A percentile compares a stretch with the other conserved stretches of the same genome.
phyloP scores from a whole-genome alignment of 306 rosid genomes.

The Citrullus mucosospermus region DNA sequence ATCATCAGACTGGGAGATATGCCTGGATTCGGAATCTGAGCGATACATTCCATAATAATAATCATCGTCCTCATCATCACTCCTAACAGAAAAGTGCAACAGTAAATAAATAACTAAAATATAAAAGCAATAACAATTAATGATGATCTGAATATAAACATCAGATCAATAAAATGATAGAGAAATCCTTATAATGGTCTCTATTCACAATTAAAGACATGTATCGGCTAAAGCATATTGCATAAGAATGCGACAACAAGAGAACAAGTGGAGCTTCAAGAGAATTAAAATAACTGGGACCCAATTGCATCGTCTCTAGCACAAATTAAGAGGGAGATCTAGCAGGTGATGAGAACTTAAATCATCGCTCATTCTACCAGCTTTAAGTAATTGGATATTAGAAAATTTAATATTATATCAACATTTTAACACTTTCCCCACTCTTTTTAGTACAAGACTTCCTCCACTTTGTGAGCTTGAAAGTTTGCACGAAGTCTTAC shows the following conservation, averaged over 20 bases:
- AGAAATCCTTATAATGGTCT: neutral
- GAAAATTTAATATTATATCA: neutral
- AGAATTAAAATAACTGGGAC: neutral
- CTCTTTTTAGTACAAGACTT: too few relatives aligned
- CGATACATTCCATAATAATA: slow-evolving; percentile 46
- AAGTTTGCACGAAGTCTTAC: neutral
- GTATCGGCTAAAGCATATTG: neutral
- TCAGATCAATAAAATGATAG: neutral
- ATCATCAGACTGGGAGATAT: slow-evolving; percentile 38
- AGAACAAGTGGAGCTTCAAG: neutral
- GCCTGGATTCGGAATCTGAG: slow-evolving; percentile 37
- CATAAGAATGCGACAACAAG: neutral
- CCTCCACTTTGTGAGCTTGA: neutral
- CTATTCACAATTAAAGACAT: neutral
- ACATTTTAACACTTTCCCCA: neutral
- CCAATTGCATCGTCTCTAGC: neutral
- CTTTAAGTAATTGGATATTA: neutral
- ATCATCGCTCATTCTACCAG: neutral
- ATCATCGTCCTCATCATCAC: slow-evolving; percentile 46
- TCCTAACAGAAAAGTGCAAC: slow-evolving; percentile 36
- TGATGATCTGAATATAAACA: neutral
- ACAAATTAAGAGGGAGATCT: neutral
- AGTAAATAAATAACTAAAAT: slow-evolving; percentile 3
- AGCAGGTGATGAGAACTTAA: neutral
- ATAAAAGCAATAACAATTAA: neutral